phyloP scores from a whole-genome alignment of 176 grass and related monocot species.

The Aegilops longissima region DNA sequence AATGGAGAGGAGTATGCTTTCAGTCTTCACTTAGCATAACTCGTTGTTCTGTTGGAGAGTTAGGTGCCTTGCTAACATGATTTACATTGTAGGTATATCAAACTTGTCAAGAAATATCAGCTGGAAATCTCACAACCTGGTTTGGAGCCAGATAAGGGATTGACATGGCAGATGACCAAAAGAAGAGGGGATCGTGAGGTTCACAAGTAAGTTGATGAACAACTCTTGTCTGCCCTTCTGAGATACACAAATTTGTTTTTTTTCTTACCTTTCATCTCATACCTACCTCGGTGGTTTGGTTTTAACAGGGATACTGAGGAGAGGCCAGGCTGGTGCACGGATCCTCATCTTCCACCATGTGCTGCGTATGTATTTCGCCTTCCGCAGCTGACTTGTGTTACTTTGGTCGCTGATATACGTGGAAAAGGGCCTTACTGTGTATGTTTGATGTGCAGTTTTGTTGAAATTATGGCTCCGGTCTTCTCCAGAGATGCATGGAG shows the following conservation, averaged over 20 bases:
- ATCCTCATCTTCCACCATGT: constrained; percentile 84
- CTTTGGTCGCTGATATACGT: background rate
- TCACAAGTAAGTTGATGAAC: constrained; percentile 61
- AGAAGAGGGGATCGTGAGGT: constrained; percentile 86
- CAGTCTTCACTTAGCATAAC: background rate
- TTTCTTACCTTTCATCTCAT: background rate
- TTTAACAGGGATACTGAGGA: constrained; percentile 76
- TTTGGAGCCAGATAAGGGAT: constrained; percentile 70
- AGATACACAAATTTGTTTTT: background rate
- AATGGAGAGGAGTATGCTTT: constrained; percentile 76
- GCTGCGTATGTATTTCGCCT: constrained; percentile 59
- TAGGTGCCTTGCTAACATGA: background rate
- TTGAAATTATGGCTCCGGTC: constrained; percentile 97
- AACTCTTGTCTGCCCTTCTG: constrained; percentile 19
- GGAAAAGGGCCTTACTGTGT: background rate
- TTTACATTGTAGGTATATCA: constrained; percentile 36
- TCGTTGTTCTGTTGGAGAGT: background rate
- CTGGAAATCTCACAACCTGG: constrained; percentile 95
- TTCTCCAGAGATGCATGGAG: constrained; percentile 95
- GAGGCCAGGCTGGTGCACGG: constrained; percentile 73
- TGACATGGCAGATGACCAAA: constrained; percentile 96
- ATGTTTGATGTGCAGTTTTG: constrained; percentile 57
- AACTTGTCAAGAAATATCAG: constrained; percentile 84
- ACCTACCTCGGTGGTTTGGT: constrained; percentile 20
- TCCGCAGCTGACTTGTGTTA: background rate